Base-by-base conservation (phyloP, 1,284 basidiomycete genomes). In the Malassezia sp. region DNA sequence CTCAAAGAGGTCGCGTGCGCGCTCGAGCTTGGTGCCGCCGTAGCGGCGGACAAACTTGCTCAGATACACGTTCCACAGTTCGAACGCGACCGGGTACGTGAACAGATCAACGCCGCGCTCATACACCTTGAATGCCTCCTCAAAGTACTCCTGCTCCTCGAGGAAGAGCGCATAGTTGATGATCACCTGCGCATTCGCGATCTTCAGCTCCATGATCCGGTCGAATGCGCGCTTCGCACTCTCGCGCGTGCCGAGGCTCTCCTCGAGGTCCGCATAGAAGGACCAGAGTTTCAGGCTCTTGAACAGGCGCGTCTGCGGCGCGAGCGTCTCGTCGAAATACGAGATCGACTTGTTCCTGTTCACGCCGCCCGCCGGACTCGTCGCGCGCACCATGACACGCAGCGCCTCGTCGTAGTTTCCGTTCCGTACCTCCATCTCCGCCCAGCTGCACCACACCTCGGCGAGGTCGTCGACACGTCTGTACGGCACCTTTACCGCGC, bases 401-500 rank as follows among this genome's bases (percentile, higher is more conserved):
- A 93, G 80, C 2, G 89, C 88, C 58, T 95, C 89, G 54, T 95
- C 89, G 61, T 91, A 96, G 67, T 95, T 90, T 56, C 89, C 90
- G 66, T 91, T 84, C 28, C 93, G 79, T 37, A 97, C 76, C 71
- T 99, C 93, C 83, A 97, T 82, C 73, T 97, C 91, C 8, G 93
- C 82, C 91, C 91, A 97, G 71, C 95, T 89, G 70, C 88, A 93
- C 93, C 93, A 99, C 12, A 96, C 79, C 71, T 97, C 93, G 0
- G 93, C 93, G 24, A 99, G 77, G 66, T 99, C 93, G 69, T 99
- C 93, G 4, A 99, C 90, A n/a, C 80, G 75, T 71, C 83, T 86
- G 76, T 89, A 96, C 57, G 85, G 85, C 33, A 95, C 81, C 59
- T 86, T 87, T 1, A 84, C 82, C 1, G 81, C 90, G 69, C 85